A percentile compares a stretch with the other conserved stretches of the same genome.
phyloP scores from a whole-genome alignment of 306 rosid genomes.

The Oxytropis ochrocephala region DNA sequence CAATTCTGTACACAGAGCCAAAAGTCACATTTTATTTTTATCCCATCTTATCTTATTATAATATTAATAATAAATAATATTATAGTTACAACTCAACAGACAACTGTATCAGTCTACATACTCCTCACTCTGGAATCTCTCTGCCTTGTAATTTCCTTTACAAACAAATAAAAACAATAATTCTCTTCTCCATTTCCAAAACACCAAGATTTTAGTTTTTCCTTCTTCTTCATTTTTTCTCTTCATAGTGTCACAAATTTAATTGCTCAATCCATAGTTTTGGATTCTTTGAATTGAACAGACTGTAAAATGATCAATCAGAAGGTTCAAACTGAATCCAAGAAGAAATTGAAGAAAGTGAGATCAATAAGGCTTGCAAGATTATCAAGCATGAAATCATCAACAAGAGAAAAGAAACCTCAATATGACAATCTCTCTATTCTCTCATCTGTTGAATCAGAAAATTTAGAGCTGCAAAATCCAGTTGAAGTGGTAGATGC shows the following conservation, averaged over 20 bases:
- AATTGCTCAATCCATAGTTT: not conserved
- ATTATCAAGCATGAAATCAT: slow-evolving; percentile 45
- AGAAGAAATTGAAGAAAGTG: slow-evolving; percentile 48
- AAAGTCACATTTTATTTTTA: not conserved
- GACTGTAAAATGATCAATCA: slow-evolving; percentile 23
- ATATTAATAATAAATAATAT: no score
- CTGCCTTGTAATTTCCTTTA: not conserved
- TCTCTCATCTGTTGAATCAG: slow-evolving; percentile 13
- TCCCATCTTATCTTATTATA: not conserved
- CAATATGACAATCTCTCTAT: slow-evolving; percentile 20
- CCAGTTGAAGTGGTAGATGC: slow-evolving; percentile 26
- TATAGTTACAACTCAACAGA: not conserved
- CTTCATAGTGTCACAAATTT: no score
- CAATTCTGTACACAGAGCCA: slow-evolving; percentile 13
- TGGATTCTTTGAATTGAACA: not conserved
- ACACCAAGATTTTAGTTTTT: not conserved
- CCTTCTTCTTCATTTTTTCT: slow-evolving; percentile 1
- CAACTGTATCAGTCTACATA: slow-evolving; percentile 9
- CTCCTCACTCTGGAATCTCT: not conserved
- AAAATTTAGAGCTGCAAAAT: slow-evolving; percentile 20
- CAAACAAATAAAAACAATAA: no score
- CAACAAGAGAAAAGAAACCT: slow-evolving; percentile 27
- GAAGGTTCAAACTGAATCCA: slow-evolving; percentile 24
- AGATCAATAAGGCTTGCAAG: slow-evolving; percentile 54
- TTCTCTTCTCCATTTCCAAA: no score